These are phyloP conservation scores for Corymbia maculata DNA, from an alignment of 345 rosid species.

Conservation along the genomic window DNA sequence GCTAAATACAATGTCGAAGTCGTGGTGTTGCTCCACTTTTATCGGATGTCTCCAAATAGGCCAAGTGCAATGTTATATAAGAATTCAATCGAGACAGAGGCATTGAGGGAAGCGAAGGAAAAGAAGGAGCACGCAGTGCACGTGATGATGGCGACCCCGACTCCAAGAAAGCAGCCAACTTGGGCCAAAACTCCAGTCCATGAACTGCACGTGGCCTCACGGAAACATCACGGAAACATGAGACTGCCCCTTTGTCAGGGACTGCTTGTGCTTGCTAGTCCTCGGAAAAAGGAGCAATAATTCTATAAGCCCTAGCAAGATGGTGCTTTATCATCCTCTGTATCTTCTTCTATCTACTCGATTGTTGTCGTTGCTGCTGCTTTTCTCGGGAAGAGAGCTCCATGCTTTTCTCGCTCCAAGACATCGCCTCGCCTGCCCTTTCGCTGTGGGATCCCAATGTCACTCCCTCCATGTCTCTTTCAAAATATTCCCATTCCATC, in stretches of 20 bases:
- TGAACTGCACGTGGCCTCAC: not conserved
- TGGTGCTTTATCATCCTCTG: not conserved
- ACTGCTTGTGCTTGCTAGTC: not conserved
- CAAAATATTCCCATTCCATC: not conserved
- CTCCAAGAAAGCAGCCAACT: not conserved
- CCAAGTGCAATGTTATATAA: not conserved
- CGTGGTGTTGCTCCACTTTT: not conserved
- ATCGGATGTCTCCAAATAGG: not conserved
- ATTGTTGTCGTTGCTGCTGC: not conserved
- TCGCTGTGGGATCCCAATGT: not conserved
- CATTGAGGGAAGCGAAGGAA: too few species aligned
- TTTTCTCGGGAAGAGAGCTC: constrained; percentile 5
- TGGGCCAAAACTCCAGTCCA: not conserved
- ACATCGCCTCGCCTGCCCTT: not conserved
- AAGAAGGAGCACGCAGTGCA: not conserved
- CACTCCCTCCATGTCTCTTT: not conserved
- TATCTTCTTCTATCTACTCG: not conserved
- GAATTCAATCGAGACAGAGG: not conserved
- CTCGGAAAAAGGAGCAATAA: not conserved
- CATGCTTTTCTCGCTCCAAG: not conserved
- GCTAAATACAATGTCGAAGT: not conserved
- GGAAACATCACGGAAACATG: not conserved
- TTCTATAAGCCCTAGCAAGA: not conserved
- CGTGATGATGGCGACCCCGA: constrained; percentile 2
- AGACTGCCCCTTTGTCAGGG: not conserved